Conservation (phyloP, 2,329 filamentous ascomycete species). For the Alternaria arbusti region DNA sequence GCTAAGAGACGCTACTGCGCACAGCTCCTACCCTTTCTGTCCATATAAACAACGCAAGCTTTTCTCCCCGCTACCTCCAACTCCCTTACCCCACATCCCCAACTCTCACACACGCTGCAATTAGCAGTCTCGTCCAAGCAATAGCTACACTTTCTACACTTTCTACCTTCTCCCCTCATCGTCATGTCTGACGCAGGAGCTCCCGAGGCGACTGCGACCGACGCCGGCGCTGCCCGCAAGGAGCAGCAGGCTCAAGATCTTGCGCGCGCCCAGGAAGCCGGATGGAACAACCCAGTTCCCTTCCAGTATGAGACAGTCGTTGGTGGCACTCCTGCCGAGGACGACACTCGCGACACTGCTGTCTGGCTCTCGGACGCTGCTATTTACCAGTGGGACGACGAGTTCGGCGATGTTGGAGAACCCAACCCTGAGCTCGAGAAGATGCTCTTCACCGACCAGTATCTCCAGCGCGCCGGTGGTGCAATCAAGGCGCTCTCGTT, state of each 20-base stretch:
- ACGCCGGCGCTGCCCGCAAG: slow-evolving; percentile 28
- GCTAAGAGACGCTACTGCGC: slow-evolving; percentile 7
- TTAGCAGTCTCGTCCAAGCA: not conserved
- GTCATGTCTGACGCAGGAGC: slow-evolving; percentile 31
- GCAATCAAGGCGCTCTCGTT: slow-evolving; percentile 68
- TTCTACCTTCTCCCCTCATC: not conserved
- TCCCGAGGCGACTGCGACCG: slow-evolving; percentile 10
- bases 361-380: slow-evolving; percentile 63
- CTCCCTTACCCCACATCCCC: not conserved
- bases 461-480: slow-evolving; percentile 62
- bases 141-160: not conserved
- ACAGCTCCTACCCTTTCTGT: slow-evolving; percentile 10
- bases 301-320: slow-evolving; percentile 57
- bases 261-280: slow-evolving; percentile 39
- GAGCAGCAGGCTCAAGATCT: slow-evolving; percentile 34
- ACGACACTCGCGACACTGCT: slow-evolving; percentile 29
- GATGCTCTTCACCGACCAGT: slow-evolving; percentile 70
- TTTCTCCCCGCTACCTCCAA: not conserved
- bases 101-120: not conserved
- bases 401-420: slow-evolving; percentile 85
- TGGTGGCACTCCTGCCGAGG: slow-evolving; percentile 29
- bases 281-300: slow-evolving; percentile 57
- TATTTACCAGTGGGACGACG: slow-evolving; percentile 84
- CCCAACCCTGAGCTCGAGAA: slow-evolving; percentile 72
- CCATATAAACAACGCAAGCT: slow-evolving; percentile 13